phyloP scores from a whole-genome alignment of 306 rosid genomes.

The Boehmeria nivea region DNA sequence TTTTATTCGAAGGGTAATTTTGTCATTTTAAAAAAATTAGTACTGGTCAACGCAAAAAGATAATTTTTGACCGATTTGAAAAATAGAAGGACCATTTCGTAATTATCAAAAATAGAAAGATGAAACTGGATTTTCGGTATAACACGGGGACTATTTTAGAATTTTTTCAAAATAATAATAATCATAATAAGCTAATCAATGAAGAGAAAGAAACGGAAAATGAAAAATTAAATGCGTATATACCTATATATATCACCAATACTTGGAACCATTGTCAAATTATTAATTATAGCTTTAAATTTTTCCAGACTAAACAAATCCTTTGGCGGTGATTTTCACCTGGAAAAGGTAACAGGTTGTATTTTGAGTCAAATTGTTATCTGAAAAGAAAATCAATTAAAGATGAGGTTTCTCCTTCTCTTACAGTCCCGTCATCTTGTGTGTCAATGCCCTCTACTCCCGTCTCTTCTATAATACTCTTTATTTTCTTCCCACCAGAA shows the following conservation, averaged over 20 bases:
- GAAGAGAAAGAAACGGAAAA: not conserved
- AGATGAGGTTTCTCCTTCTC: conserved; percentile 28
- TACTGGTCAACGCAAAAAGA: too few species aligned
- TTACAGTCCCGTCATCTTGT: conserved; percentile 76
- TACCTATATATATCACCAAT: conserved; percentile 92
- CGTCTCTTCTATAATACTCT: conserved; percentile 87
- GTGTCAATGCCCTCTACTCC: conserved; percentile 83
- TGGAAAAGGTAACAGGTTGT: conserved; percentile 35
- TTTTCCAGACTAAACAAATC: conserved; percentile 77
- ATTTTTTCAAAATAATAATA: too few species aligned
- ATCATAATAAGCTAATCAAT: too few species aligned
- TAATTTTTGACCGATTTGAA: too few species aligned
- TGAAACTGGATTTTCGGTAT: too few species aligned
- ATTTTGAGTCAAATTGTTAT: conserved; percentile 8
- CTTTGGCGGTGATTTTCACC: conserved; percentile 87
- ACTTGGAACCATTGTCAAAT: conserved; percentile 83
- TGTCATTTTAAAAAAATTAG: too few species aligned
- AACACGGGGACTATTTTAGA: too few species aligned
- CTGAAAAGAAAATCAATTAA: not conserved
- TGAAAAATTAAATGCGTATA: not conserved
- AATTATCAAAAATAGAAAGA: too few species aligned
- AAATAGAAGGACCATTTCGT: too few species aligned
- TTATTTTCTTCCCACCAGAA: conserved; percentile 90
- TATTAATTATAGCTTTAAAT: conserved; percentile 69
- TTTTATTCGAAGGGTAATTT: too few species aligned